Conservation (phyloP, 495 filamentous ascomycete species). For the Daldinia grandis region DNA sequence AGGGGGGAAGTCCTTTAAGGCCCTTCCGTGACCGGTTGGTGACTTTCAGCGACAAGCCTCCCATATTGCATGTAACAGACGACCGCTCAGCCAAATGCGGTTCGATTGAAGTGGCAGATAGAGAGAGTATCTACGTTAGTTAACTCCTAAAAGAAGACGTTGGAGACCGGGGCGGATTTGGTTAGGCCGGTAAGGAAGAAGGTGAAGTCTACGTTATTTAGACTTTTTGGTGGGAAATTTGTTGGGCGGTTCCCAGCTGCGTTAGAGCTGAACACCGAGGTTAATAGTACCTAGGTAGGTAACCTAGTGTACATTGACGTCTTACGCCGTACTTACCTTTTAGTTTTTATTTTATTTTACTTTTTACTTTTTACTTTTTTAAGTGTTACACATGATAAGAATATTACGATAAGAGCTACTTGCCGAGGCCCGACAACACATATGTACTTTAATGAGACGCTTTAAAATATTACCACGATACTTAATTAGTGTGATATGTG, state of each 20-base stretch:
- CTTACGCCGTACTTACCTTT: not conserved
- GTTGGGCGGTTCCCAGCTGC: conserved; percentile 19
- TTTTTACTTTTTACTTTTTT: not conserved
- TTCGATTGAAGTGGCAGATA: conserved; percentile 13
- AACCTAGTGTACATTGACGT: conserved; percentile 2
- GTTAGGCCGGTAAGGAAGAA: not conserved
- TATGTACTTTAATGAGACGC: not conserved
- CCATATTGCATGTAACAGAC: conserved; percentile 39
- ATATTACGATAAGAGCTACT: not conserved
- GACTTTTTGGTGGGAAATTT: conserved; percentile 35
- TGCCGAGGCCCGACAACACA: not conserved
- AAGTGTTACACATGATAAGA: not conserved
- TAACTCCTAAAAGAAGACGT: conserved; percentile 6
- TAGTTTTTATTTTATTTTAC: not conserved
- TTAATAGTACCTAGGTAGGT: conserved; percentile 6
- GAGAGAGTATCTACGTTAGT: not conserved
- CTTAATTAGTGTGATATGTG: not conserved
- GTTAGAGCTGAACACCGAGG: conserved; percentile 14
- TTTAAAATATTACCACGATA: not conserved
- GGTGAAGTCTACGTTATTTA: conserved; percentile 11
- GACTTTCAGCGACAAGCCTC: conserved; percentile 54
- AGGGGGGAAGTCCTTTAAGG: conserved; percentile 74
- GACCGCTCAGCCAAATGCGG: not conserved
- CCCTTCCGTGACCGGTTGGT: conserved; percentile 58
- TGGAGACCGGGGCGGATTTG: not conserved